Evolutionary conservation across 129 eudicot species (phyloP), one percentile per base, ranked within the genome.

Genomic region (Flaveria brownii): DNA sequence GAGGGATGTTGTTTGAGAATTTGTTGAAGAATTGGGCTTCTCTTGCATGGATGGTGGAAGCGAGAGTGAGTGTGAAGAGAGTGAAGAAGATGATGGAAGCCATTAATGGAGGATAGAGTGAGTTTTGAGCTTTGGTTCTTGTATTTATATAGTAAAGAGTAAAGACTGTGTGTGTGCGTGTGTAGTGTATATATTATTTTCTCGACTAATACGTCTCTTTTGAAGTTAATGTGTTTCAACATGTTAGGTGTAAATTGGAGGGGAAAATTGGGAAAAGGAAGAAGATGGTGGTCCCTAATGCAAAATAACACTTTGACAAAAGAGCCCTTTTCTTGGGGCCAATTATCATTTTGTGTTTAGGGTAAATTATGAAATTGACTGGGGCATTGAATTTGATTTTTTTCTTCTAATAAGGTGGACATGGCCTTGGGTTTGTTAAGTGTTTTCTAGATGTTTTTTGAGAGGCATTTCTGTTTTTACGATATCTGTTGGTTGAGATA

Each of bases 1-100:
- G 62, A 1, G 81, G 82, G 68, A 15, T 60, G 64, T 61, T 80
- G 74, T 74, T 76, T 1, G 85, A 68, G 71, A 75, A 30, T 42
- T 70, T 93, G 85, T 86, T 87, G 76, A 93, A 93, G 80, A 88
- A 85, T 23, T 86, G 92, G 84, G 89, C 85, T 4, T 90, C 92
- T 82, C 98, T 85, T 42, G 92, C 98, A 70, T 88, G 85, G 63
- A 85, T 75, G 20, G 85, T 89, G 49, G 72, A 51, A 7, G 91
- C 70, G 84, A 76, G 80, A 13, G 75, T 67, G 80, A 82, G 75
- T 67, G 78, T 45, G 18, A 72, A 46, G 72, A 91, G 68, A 79
- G 85, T 39, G 50, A 79, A 60, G 54, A 71, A 78, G 85, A 86
- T 22, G 52, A 75, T 72, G 83, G 80, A n/a, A 75, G 94, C 97